Conservation (phyloP, 192 early-diverging fungal species). For the Phlyctochytrium arcticum region DNA sequence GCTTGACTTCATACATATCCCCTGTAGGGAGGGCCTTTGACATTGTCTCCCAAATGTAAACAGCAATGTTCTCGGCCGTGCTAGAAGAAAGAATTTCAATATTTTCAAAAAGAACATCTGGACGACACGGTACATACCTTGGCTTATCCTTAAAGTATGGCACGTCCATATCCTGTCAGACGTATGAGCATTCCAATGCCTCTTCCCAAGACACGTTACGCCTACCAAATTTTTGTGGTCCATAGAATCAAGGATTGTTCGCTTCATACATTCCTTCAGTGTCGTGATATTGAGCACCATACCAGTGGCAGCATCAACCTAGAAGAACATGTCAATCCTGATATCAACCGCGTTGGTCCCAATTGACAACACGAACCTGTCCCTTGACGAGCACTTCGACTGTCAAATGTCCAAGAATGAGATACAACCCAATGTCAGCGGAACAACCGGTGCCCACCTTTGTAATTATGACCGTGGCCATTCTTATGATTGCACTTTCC, state of each 20-base stretch:
- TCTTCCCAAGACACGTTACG: too few species aligned
- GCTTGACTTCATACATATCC: conserved; percentile 52
- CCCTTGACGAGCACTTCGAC: conserved; percentile 72
- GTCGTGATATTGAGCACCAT: conserved; percentile 85
- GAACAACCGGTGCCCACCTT: conserved; percentile 32
- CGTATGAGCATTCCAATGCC: neutral
- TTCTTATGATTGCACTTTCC: conserved; percentile 86
- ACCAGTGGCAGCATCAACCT: conserved; percentile 72
- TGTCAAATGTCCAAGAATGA: conserved; percentile 11
- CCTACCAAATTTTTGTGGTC: conserved; percentile 84
- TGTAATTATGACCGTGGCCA: conserved; percentile 92
- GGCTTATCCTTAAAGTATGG: conserved; percentile 63
- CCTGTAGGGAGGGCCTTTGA: conserved; percentile 17
- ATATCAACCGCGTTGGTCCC: neutral
- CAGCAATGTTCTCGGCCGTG: conserved; percentile 86
- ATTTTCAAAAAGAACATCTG: too few species aligned
- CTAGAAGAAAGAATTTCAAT: conserved; percentile 36
- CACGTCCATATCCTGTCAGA: conserved; percentile 69
- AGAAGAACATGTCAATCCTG: too few species aligned
- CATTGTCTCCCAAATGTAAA: conserved; percentile 76
- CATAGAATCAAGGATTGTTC: conserved; percentile 67
- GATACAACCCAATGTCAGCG: conserved; percentile 9
- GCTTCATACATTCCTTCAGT: conserved; percentile 73
- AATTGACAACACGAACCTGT: conserved; percentile 37
- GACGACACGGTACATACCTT: too few species aligned